These are phyloP conservation scores for Chrysoporthe deuterocubensis DNA, from an alignment of 2,329 filamentous ascomycete species.

Conservation along the genomic window DNA sequence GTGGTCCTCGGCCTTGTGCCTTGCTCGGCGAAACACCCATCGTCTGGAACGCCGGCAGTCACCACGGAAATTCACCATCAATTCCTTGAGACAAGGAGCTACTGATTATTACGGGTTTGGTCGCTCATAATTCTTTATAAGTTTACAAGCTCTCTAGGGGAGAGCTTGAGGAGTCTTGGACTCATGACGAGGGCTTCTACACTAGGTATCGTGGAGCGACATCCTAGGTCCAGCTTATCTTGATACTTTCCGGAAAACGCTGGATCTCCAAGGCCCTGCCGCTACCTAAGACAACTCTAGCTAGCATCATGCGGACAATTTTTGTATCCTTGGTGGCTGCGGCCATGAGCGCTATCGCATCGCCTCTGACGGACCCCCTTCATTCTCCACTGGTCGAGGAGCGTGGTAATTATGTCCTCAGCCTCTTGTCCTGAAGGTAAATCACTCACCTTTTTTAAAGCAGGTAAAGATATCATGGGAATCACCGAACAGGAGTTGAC, in stretches of 20 bases:
- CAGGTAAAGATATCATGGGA: not conserved
- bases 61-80: not conserved
- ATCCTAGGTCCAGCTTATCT: not conserved
- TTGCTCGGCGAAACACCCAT: not conserved
- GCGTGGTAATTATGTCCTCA: not conserved
- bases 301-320: not conserved
- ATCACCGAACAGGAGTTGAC: constrained; percentile 21
- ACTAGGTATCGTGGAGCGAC: not conserved
- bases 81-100: not conserved
- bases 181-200: not conserved
- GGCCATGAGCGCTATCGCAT: not conserved
- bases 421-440: not conserved
- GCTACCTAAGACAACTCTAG: not conserved
- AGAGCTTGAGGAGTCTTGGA: not conserved
- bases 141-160: not conserved
- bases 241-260: not conserved
- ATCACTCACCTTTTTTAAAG: not conserved
- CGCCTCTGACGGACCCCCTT: not conserved
- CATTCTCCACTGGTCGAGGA: not conserved
- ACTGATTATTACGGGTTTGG: not conserved
- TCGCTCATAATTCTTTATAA: not conserved
- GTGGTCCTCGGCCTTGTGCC: not conserved
- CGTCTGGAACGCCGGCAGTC: not conserved
- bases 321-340: not conserved
- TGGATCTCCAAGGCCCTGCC: not conserved